A percentile compares a stretch with the other conserved stretches of the same genome.
Evolutionary conservation across 164 flowering plant genomes (phyloP).

Genomic region (Stephania yunnanensis): DNA sequence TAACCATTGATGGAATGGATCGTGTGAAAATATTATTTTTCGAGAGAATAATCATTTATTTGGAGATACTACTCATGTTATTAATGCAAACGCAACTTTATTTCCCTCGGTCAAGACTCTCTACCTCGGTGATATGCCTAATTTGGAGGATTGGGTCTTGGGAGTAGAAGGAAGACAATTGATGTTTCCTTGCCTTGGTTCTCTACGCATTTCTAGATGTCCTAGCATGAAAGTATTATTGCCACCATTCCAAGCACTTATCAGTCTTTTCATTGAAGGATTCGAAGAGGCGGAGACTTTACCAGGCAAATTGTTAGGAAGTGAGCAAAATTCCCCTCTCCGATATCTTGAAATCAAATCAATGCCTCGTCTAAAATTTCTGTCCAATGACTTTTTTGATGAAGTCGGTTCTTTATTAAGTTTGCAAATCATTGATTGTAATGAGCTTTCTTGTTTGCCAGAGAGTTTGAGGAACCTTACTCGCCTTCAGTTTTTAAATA

Average conservation of each 20-base stretch:
- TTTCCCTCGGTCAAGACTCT: too few relatives aligned
- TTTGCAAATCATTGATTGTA: background rate
- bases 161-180: background rate
- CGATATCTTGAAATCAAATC: too few relatives aligned
- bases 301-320: too few relatives aligned
- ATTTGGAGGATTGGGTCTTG: background rate
- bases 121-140: too few relatives aligned
- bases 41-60: background rate
- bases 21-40: background rate
- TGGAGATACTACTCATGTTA: too few relatives aligned
- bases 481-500: too few relatives aligned
- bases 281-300: background rate
- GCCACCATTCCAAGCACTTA: background rate
- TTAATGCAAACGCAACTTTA: too few relatives aligned
- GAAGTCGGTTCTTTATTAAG: background rate
- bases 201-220: background rate
- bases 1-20: background rate
- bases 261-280: background rate
- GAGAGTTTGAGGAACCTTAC: background rate
- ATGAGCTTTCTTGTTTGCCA: background rate
- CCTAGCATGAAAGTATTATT: background rate
- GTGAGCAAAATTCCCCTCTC: too few relatives aligned
- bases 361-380: background rate
- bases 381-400: background rate
- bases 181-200: background rate